Conservation (phyloP, 2,329 filamentous ascomycete genomes). For the Xylariaceae sp. region DNA sequence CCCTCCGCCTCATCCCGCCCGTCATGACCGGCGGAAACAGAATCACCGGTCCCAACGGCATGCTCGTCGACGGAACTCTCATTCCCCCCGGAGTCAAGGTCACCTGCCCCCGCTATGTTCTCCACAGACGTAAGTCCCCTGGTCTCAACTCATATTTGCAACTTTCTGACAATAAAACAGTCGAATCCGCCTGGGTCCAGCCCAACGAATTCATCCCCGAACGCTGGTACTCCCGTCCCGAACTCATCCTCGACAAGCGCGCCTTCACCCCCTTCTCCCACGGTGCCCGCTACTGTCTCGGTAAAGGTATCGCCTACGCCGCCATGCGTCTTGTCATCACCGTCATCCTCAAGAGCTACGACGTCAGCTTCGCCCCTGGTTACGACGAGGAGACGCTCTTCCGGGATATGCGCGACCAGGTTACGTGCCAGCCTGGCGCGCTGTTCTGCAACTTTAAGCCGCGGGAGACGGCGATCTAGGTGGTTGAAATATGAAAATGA, state of each 20-base stretch:
- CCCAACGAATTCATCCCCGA: conserved; percentile 23
- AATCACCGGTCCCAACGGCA: conserved; percentile 18
- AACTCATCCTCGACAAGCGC: conserved; percentile 20
- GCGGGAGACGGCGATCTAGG: conserved; percentile 4
- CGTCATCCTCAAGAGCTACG: conserved; percentile 14
- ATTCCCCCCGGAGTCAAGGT: conserved; percentile 20
- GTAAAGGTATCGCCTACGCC: conserved; percentile 17
- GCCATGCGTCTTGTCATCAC: conserved; percentile 17
- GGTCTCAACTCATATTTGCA: neutral
- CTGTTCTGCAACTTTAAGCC: conserved; percentile 17
- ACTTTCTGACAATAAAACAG: conserved; percentile 7
- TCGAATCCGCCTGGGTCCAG: conserved; percentile 19
- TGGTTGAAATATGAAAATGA: too few relatives aligned
- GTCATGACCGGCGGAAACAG: conserved; percentile 16
- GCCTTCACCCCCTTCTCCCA: conserved; percentile 20
- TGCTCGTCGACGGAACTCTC: conserved; percentile 13
- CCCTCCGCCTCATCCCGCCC: conserved; percentile 17
- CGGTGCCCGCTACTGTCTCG: conserved; percentile 18
- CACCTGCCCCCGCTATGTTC: conserved; percentile 19
- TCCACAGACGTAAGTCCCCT: conserved; percentile 19
- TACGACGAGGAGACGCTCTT: conserved; percentile 20
- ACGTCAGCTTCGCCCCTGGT: conserved; percentile 18
- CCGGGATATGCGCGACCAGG: conserved; percentile 23
- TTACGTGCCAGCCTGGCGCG: conserved; percentile 18
- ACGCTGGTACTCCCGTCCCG: conserved; percentile 21